Evolutionary conservation across 2,329 filamentous ascomycete genomes (phyloP).

Genomic region (Neofusicoccum laricinum): DNA sequence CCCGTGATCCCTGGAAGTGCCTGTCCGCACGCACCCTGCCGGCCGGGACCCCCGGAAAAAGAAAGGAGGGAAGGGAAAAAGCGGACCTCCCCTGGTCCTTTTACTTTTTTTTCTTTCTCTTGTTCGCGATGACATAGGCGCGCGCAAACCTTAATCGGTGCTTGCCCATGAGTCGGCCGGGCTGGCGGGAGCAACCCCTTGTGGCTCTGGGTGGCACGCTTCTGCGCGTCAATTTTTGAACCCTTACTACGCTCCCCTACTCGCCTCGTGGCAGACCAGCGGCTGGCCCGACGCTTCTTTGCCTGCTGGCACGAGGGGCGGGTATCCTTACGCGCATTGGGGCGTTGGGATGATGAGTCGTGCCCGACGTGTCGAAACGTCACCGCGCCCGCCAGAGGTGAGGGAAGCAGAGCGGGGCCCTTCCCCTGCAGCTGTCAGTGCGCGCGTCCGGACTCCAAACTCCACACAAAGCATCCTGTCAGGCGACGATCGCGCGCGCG

Average conservation of each 20-base stretch:
- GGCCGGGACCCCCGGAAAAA: background rate
- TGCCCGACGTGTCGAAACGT: background rate
- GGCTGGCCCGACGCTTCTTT: background rate
- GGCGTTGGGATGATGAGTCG: background rate
- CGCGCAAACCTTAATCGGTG: conserved; percentile 4
- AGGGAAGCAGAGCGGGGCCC: background rate
- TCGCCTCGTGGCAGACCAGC: background rate
- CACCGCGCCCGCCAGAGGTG: background rate
- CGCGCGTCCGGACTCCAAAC: background rate
- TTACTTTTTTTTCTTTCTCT: background rate
- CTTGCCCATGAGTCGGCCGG: background rate
- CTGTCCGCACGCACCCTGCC: background rate
- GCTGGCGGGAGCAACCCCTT: background rate
- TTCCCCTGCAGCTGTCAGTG: conserved; percentile 3
- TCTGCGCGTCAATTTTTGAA: conserved; percentile 5
- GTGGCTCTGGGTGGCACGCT: conserved; percentile 7
- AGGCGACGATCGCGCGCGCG: conserved; percentile 7
- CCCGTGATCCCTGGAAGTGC: conserved; percentile 1
- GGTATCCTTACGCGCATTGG: background rate
- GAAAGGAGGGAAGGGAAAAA: background rate
- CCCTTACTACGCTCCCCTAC: background rate
- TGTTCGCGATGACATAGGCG: background rate
- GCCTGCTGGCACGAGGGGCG: background rate
- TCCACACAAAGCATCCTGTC: conserved; percentile 10
- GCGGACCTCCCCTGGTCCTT: background rate